Conservation (phyloP, 2,329 filamentous ascomycete genomes). For the Annulohypoxylon truncatum region DNA sequence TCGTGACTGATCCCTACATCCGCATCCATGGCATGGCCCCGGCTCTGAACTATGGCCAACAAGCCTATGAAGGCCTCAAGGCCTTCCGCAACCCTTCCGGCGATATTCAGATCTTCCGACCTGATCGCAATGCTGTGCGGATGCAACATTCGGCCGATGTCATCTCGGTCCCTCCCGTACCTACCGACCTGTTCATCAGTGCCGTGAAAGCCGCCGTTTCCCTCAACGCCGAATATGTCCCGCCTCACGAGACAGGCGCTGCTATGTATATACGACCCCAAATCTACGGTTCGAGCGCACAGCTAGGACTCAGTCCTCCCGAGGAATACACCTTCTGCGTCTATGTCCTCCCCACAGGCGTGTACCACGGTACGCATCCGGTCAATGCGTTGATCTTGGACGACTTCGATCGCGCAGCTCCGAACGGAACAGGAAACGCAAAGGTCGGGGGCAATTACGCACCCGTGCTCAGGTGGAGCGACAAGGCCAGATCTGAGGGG, state of each 20-base stretch:
- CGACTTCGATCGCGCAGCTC: constrained; percentile 93
- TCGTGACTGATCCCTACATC: constrained; percentile 85
- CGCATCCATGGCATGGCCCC: constrained; percentile 95
- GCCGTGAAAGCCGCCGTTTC: constrained; percentile 84
- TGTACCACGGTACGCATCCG: constrained; percentile 90
- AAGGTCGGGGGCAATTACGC: constrained; percentile 98
- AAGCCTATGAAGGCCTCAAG: constrained; percentile 98
- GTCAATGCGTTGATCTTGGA: constrained; percentile 91
- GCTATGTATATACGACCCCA: constrained; percentile 94
- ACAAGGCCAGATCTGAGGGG: constrained; percentile 80
- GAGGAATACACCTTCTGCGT: constrained; percentile 94
- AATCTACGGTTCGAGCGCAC: constrained; percentile 86
- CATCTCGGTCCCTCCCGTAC: constrained; percentile 85
- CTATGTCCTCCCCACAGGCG: constrained; percentile 90
- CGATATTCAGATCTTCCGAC: constrained; percentile 87
- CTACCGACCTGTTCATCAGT: constrained; percentile 78
- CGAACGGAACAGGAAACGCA: constrained; percentile 88
- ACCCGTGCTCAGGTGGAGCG: constrained; percentile 88
- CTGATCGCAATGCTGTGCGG: constrained; percentile 83
- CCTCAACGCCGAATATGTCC: constrained; percentile 90
- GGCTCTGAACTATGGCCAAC: constrained; percentile 95
- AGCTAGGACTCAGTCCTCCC: constrained; percentile 86
- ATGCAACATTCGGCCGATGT: constrained; percentile 87
- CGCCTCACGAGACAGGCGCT: constrained; percentile 87
- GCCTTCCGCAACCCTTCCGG: constrained; percentile 84